Evolutionary conservation across 1,139 yeast species (phyloP).

Genomic region (Taphrina communis): DNA sequence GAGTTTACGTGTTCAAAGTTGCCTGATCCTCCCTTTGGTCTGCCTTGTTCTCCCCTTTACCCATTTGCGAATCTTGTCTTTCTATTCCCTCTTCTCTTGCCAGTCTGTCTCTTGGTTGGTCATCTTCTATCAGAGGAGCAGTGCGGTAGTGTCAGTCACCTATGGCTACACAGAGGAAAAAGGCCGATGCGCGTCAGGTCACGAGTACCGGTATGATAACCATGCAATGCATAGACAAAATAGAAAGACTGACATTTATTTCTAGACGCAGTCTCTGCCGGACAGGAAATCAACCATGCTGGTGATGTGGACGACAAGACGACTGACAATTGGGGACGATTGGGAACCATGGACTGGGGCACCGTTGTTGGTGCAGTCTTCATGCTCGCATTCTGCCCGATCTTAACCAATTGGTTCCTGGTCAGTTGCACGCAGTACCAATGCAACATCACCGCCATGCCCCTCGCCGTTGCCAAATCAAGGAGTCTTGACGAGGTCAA

Average conservation of each 20-base stretch:
- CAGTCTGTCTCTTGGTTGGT: not conserved
- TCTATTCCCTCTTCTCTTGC: not conserved
- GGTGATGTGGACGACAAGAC: conserved; percentile 22
- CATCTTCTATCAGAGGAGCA: not conserved
- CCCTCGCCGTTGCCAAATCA: conserved; percentile 15
- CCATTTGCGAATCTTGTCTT: not conserved
- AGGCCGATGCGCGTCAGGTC: conserved; percentile 7
- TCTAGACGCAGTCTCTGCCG: conserved; percentile 22
- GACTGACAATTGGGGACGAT: conserved; percentile 33
- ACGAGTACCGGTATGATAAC: conserved; percentile 1
- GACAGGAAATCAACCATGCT: not conserved
- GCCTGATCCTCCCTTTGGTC: not conserved
- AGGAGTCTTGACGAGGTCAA: conserved; percentile 5
- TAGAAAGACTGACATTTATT: not conserved
- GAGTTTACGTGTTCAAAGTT: too few relatives aligned
- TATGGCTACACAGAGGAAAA: conserved; percentile 9
- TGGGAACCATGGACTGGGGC: conserved; percentile 36
- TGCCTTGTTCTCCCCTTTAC: not conserved
- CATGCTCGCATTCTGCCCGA: conserved; percentile 38
- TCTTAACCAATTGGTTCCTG: conserved; percentile 38
- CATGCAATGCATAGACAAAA: not conserved
- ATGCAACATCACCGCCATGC: conserved; percentile 39
- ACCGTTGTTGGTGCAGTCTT: conserved; percentile 37
- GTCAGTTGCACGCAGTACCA: conserved; percentile 38
- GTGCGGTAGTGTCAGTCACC: not conserved